Percentiles rank a stretch among this genome's conserved stretches.
These are phyloP conservation scores for Heterobasidion occidentale DNA, from an alignment of 1,284 basidiomycete species.

Conservation along the genomic window DNA sequence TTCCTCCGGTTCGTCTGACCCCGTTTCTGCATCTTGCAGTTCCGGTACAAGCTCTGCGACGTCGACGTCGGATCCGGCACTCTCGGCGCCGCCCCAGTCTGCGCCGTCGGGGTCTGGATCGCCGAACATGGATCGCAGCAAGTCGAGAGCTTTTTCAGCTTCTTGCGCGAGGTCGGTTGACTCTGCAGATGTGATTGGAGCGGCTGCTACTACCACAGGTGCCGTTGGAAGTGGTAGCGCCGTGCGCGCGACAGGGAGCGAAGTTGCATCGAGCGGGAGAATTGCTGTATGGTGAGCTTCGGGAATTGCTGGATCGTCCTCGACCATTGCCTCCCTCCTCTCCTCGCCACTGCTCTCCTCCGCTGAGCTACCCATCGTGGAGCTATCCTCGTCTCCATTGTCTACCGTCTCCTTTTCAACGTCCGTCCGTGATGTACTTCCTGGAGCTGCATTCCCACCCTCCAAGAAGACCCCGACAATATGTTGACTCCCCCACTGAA, in stretches of 20 bases:
- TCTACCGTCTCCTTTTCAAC: constrained; percentile 2
- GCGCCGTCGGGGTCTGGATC: constrained; percentile 16
- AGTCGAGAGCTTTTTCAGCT: constrained; percentile 35
- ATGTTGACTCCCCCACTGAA: constrained; percentile 56
- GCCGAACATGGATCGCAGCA: constrained; percentile 48
- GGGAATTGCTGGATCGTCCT: neutral
- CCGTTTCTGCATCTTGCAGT: constrained; percentile 3
- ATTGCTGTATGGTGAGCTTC: neutral
- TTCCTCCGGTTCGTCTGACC: constrained; percentile 25
- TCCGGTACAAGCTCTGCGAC: constrained; percentile 31
- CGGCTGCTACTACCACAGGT: neutral
- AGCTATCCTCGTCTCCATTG: constrained; percentile 6
- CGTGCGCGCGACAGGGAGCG: neutral
- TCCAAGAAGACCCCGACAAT: constrained; percentile 62
- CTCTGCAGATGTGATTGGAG: constrained; percentile 9
- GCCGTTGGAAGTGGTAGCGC: neutral
- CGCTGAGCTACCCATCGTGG: neutral
- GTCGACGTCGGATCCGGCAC: constrained; percentile 40
- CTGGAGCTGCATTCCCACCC: constrained; percentile 10
- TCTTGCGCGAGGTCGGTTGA: constrained; percentile 34
- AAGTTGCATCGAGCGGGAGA: neutral
- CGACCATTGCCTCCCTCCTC: constrained; percentile 10
- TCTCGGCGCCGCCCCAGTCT: constrained; percentile 51
- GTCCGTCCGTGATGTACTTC: neutral
- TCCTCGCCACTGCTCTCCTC: constrained; percentile 9